Evolutionary conservation across 2,329 filamentous ascomycete species (phyloP).

Genomic region (Aotearoamyces nothofagi): DNA sequence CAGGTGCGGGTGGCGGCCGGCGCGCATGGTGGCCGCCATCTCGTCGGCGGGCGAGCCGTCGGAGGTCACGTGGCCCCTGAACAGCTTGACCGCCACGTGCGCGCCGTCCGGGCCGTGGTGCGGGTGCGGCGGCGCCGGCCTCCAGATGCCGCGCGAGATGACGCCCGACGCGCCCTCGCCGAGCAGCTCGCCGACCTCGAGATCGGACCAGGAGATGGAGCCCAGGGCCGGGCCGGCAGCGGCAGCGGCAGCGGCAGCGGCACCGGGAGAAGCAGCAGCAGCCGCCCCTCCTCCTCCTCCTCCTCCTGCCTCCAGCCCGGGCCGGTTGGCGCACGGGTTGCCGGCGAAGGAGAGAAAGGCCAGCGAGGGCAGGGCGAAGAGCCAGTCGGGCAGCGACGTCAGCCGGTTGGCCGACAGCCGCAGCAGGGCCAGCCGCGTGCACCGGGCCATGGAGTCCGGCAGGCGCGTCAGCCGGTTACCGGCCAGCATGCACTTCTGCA

Average conservation of each 20-base stretch:
- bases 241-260: slow-evolving; percentile 2
- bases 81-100: slow-evolving; percentile 31
- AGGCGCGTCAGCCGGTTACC: slow-evolving; percentile 26
- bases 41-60: slow-evolving; percentile 33
- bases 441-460: slow-evolving; percentile 27
- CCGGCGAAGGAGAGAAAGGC: slow-evolving; percentile 31
- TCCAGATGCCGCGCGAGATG: slow-evolving; percentile 26
- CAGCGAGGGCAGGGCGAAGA: slow-evolving; percentile 28
- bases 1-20: slow-evolving; percentile 29
- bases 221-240: slow-evolving; percentile 17
- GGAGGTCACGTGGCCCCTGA: slow-evolving; percentile 29
- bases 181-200: slow-evolving; percentile 25
- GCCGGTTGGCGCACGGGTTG: slow-evolving; percentile 29
- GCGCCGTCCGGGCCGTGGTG: slow-evolving; percentile 14
- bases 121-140: too few species aligned
- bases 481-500: slow-evolving; percentile 34
- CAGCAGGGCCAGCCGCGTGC: slow-evolving; percentile 27
- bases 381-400: slow-evolving; percentile 24
- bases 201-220: slow-evolving; percentile 24
- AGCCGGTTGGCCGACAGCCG: slow-evolving; percentile 28
- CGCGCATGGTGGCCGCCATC: slow-evolving; percentile 29
- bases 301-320: slow-evolving; percentile 11
- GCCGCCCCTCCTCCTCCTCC: too few species aligned
- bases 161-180: slow-evolving; percentile 31
- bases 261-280: too few species aligned